phyloP scores from a whole-genome alignment of 192 early-diverging fungal genomes.

The Rhizophagus clarus region DNA sequence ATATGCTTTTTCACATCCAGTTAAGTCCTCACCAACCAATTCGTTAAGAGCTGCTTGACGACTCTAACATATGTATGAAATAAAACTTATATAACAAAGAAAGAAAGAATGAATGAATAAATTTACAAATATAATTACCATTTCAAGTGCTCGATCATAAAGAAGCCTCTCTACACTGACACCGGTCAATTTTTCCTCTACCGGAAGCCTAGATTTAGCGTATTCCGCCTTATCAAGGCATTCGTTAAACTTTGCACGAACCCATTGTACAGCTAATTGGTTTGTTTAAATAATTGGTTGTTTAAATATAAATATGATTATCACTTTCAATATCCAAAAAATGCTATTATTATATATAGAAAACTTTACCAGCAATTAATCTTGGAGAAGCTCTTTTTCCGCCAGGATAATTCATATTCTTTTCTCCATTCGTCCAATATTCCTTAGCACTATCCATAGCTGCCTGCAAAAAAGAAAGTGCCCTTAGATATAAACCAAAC shows the following conservation, averaged over 20 bases:
- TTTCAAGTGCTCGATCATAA: constrained; percentile 72
- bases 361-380: constrained; percentile 41
- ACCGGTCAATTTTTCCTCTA: constrained; percentile 51
- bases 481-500: constrained; percentile 68
- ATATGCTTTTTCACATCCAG: constrained; percentile 73
- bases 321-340: neutral
- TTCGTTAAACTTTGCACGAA: constrained; percentile 87
- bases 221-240: constrained; percentile 83
- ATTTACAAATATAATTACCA: constrained; percentile 43
- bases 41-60: constrained; percentile 66
- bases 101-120: neutral
- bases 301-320: constrained; percentile 31
- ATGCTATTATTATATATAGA: neutral
- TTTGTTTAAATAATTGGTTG: constrained; percentile 55
- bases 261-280: constrained; percentile 80
- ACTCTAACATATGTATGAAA: constrained; percentile 41
- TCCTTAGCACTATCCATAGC: constrained; percentile 58
- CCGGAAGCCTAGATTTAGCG: constrained; percentile 53
- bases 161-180: constrained; percentile 68
- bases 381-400: constrained; percentile 40
- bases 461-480: constrained; percentile 63
- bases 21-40: constrained; percentile 61
- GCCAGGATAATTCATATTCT: constrained; percentile 29
- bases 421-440: constrained; percentile 57
- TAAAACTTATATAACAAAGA: neutral